A percentile compares a stretch with the other conserved stretches of the same genome.
These are phyloP conservation scores for Lentinula boryana DNA, from an alignment of 768 basidiomycete species.

Conservation along the genomic window DNA sequence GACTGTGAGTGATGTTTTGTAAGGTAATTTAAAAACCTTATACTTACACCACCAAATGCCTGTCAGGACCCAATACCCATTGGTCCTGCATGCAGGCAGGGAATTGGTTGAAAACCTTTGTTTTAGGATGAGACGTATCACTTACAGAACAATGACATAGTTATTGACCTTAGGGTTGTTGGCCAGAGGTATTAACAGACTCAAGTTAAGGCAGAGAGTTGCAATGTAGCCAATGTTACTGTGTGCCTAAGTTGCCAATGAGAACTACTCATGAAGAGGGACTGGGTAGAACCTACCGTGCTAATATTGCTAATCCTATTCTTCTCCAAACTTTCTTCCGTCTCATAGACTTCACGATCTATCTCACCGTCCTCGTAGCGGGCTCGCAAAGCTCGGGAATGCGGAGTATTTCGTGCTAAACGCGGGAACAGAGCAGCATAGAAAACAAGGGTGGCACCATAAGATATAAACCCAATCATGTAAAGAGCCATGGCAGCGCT, in stretches of 20 bases:
- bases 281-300: slow-evolving; percentile 40
- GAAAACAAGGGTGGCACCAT: slow-evolving; percentile 78
- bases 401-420: slow-evolving; percentile 71
- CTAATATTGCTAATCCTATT: slow-evolving; percentile 82
- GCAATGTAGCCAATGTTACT: slow-evolving; percentile 73
- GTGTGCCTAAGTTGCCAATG: slow-evolving; percentile 43
- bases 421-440: slow-evolving; percentile 76
- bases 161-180: slow-evolving; percentile 64
- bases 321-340: slow-evolving; percentile 75
- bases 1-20: not conserved
- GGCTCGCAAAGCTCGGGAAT: slow-evolving; percentile 47
- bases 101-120: not conserved
- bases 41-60: slow-evolving; percentile 87
- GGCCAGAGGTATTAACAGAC: slow-evolving; percentile 58
- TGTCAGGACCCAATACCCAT: slow-evolving; percentile 68
- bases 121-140: not conserved
- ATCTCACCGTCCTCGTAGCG: slow-evolving; percentile 58
- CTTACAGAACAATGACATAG: slow-evolving; percentile 66
- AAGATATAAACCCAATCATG: slow-evolving; percentile 74
- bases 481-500: slow-evolving; percentile 71
- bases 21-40: not conserved
- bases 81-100: slow-evolving; percentile 37
- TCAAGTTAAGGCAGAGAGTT: slow-evolving; percentile 59
- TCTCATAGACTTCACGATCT: slow-evolving; percentile 56
- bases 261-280: not conserved